Conservation (phyloP, 805 yeast species). For the Cyberlindnera euphorbiae region DNA sequence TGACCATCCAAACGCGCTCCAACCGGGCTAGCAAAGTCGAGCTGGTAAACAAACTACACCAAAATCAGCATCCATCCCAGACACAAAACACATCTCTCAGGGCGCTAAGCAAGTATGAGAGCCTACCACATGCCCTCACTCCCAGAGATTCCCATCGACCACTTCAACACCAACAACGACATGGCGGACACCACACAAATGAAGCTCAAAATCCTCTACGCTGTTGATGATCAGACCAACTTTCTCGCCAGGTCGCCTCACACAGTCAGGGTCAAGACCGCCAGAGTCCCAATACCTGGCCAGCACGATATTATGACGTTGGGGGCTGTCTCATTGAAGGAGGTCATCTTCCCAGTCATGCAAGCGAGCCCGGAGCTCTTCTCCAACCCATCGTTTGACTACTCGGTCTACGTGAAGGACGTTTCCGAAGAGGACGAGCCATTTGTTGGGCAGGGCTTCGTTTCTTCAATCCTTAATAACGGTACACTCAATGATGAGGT, state of each 20-base stretch:
- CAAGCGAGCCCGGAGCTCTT: conserved; percentile 45
- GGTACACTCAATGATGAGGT: conserved; percentile 23
- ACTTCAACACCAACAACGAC: conserved; percentile 8
- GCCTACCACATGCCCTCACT: conserved; percentile 28
- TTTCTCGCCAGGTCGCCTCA: conserved; percentile 37
- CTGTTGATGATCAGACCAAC: conserved; percentile 38
- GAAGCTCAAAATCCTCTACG: conserved; percentile 36
- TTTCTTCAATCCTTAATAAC: conserved; percentile 29
- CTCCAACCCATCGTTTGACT: conserved; percentile 34
- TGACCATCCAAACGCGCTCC: too few species aligned
- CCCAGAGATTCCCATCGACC: conserved; percentile 26
- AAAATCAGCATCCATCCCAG: too few species aligned
- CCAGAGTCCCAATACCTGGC: conserved; percentile 39
- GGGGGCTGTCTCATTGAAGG: conserved; percentile 39
- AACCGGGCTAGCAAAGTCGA: too few species aligned
- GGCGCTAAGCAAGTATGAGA: conserved; percentile 17
- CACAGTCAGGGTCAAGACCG: conserved; percentile 35
- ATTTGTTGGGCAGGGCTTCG: conserved; percentile 41
- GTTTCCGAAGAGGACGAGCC: conserved; percentile 49
- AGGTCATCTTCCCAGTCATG: conserved; percentile 39
- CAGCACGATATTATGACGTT: conserved; percentile 38
- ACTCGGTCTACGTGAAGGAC: conserved; percentile 44
- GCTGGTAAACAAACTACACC: too few species aligned
- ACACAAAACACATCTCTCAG: too few species aligned
- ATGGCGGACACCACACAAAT: conserved; percentile 18